Evolutionary conservation across 768 basidiomycete genomes (phyloP).

Genomic region (Hericium alpestre): DNA sequence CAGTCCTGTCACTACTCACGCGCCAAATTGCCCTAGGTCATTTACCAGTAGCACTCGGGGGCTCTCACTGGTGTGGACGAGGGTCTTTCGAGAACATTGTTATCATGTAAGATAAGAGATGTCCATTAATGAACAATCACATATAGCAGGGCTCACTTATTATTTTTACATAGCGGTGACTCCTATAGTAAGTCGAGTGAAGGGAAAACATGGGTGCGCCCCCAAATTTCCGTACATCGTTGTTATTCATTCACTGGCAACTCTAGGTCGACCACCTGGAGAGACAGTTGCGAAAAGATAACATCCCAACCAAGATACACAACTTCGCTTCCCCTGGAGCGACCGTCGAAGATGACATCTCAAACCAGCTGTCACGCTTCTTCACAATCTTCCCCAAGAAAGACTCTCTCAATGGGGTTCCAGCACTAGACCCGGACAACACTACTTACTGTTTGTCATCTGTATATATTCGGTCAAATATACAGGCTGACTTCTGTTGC

Average conservation of each 20-base stretch:
- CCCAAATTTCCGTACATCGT: not conserved
- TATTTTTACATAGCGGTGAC: not conserved
- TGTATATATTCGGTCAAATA: not conserved
- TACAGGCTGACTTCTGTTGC: not conserved
- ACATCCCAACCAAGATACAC: not conserved
- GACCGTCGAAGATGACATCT: conserved; percentile 17
- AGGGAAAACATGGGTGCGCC: not conserved
- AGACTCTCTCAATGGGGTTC: not conserved
- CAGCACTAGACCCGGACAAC: conserved; percentile 2
- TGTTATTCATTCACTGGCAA: not conserved
- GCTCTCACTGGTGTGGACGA: not conserved
- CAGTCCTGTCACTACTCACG: not conserved
- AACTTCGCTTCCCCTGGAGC: conserved; percentile 17
- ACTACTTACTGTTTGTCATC: conserved; percentile 1
- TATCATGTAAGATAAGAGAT: not conserved
- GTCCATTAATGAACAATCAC: not conserved
- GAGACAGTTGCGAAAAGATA: not conserved
- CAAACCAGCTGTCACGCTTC: conserved; percentile 10
- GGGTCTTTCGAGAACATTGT: not conserved
- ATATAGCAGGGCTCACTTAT: not conserved
- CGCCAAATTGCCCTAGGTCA: not conserved
- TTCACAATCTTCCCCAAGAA: conserved; percentile 4
- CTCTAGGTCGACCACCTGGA: not conserved
- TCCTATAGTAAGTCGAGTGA: not conserved
- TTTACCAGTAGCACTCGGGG: not conserved